phyloP scores from a whole-genome alignment of 2,329 filamentous ascomycete genomes.

The Exophiala bonariae region DNA sequence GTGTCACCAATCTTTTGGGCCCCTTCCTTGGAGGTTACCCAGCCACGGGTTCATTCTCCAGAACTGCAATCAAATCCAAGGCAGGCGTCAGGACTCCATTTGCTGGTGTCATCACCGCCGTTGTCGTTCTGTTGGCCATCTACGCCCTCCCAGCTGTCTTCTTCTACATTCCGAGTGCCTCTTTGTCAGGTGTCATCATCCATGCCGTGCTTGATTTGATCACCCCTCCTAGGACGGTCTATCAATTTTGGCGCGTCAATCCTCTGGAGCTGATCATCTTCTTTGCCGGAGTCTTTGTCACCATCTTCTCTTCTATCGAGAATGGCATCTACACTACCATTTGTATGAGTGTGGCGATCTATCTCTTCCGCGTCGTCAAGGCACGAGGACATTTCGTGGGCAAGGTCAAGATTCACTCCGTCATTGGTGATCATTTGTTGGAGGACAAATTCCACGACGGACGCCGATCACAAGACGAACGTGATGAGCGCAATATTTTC shows the following conservation, averaged over 20 bases:
- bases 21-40: slow-evolving; percentile 92
- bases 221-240: slow-evolving; percentile 85
- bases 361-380: slow-evolving; percentile 81
- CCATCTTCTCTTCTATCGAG: slow-evolving; percentile 84
- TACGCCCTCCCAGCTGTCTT: slow-evolving; percentile 87
- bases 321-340: slow-evolving; percentile 90
- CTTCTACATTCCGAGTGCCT: slow-evolving; percentile 85
- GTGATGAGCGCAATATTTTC: slow-evolving; percentile 69
- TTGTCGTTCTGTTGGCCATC: slow-evolving; percentile 83
- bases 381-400: slow-evolving; percentile 83
- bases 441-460: slow-evolving; percentile 57
- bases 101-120: slow-evolving; percentile 82
- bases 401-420: slow-evolving; percentile 77
- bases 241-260: slow-evolving; percentile 93
- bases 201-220: slow-evolving; percentile 93
- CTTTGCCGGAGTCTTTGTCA: slow-evolving; percentile 87
- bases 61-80: slow-evolving; percentile 96
- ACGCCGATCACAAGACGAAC: slow-evolving; percentile 24
- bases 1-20: slow-evolving; percentile 83
- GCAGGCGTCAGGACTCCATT: slow-evolving; percentile 90
- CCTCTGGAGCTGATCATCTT: slow-evolving; percentile 90
- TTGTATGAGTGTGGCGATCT: slow-evolving; percentile 70
- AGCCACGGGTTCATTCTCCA: slow-evolving; percentile 91
- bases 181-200: slow-evolving; percentile 86
- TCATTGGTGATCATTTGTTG: slow-evolving; percentile 72